Percentiles rank a stretch among this genome's conserved stretches.
Evolutionary conservation across 2,329 filamentous ascomycete species (phyloP).

Genomic region (Colletotrichum viniferum): DNA sequence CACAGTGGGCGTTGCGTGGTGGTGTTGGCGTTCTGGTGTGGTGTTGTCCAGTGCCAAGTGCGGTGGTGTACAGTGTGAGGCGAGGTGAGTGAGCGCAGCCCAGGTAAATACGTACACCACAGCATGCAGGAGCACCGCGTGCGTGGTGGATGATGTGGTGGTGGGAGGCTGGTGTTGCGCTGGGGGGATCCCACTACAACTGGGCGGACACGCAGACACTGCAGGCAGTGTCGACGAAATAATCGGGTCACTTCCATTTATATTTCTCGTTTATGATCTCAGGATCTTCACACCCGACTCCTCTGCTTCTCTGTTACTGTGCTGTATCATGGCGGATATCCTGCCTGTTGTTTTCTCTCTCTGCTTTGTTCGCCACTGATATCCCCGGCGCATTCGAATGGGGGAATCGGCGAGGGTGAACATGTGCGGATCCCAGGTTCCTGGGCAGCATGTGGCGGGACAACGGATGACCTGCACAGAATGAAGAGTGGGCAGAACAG

Average conservation of each 20-base stretch:
- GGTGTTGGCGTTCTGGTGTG: background rate
- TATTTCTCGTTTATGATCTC: background rate
- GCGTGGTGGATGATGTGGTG: background rate
- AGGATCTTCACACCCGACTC: background rate
- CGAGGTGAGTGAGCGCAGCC: background rate
- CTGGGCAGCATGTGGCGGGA: background rate
- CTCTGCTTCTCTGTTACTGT: background rate
- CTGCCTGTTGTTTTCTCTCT: background rate
- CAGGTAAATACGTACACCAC: background rate
- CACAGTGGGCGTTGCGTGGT: background rate
- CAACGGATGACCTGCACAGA: background rate
- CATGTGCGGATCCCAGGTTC: background rate
- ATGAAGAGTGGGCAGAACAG: slow-evolving; percentile 13
- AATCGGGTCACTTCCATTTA: background rate
- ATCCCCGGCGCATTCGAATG: background rate
- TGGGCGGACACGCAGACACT: background rate
- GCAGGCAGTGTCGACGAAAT: background rate
- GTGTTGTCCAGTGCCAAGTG: background rate
- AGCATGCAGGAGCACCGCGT: slow-evolving; percentile 10
- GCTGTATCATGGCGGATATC: background rate
- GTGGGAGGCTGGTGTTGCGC: slow-evolving; percentile 18
- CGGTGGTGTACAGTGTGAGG: background rate
- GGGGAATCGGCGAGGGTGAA: background rate
- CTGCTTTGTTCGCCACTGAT: background rate
- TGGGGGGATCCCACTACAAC: slow-evolving; percentile 13